Evolutionary conservation across 805 yeast genomes (phyloP).

Genomic region (Maudiozyma bulderi): DNA sequence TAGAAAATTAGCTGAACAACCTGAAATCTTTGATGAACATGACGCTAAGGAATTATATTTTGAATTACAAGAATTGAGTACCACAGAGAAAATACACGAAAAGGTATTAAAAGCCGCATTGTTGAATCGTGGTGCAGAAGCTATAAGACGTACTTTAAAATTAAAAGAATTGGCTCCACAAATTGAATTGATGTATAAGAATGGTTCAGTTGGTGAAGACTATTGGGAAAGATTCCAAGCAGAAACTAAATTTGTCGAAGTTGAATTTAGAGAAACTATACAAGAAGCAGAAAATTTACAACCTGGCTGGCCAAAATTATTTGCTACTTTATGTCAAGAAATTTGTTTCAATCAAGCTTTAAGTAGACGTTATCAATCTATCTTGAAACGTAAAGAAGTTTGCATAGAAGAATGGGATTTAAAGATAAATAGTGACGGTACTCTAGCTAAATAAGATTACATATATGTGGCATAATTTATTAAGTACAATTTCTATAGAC

Average conservation of each 20-base stretch:
- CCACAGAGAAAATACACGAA: slow-evolving; percentile 43
- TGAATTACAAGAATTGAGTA: slow-evolving; percentile 40
- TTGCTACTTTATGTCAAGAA: slow-evolving; percentile 76
- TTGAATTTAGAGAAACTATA: slow-evolving; percentile 70
- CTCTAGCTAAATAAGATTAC: slow-evolving; percentile 12
- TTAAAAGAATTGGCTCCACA: slow-evolving; percentile 69
- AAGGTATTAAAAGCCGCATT: slow-evolving; percentile 65
- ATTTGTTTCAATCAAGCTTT: slow-evolving; percentile 88
- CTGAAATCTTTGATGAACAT: slow-evolving; percentile 68
- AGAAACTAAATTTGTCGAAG: slow-evolving; percentile 67
- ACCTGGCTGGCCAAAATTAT: slow-evolving; percentile 69
- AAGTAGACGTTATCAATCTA: slow-evolving; percentile 52
- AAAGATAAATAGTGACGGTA: slow-evolving; percentile 24
- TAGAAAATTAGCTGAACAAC: slow-evolving; percentile 44
- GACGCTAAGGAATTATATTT: slow-evolving; percentile 54
- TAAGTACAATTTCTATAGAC: not conserved
- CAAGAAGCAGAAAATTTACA: slow-evolving; percentile 63
- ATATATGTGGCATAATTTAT: not conserved
- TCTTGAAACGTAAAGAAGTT: slow-evolving; percentile 32
- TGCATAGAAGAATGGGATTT: slow-evolving; percentile 25
- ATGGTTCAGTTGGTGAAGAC: slow-evolving; percentile 88
- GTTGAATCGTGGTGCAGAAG: slow-evolving; percentile 72
- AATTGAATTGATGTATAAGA: slow-evolving; percentile 64
- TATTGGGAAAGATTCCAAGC: slow-evolving; percentile 70
- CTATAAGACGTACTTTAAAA: slow-evolving; percentile 72